phyloP scores from a whole-genome alignment of 2,329 filamentous ascomycete genomes.

The Leptodontidium sp. region DNA sequence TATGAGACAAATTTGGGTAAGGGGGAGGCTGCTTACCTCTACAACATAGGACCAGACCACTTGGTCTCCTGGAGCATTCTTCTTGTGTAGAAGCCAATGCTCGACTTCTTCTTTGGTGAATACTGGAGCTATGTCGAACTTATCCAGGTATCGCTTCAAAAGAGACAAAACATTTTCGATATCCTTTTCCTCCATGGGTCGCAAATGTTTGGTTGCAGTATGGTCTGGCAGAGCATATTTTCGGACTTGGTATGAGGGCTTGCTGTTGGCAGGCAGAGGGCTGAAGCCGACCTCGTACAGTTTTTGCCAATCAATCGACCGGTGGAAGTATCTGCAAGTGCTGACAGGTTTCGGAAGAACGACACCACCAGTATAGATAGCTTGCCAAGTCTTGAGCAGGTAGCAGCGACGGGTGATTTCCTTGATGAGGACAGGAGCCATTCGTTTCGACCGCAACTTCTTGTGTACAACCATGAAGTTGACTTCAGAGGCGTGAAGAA shows the following conservation, averaged over 20 bases:
- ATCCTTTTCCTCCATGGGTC: conserved; percentile 82
- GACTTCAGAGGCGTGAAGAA: conserved; percentile 85
- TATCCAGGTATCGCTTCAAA: conserved; percentile 77
- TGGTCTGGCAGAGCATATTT: conserved; percentile 84
- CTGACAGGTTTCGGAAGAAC: conserved; percentile 91
- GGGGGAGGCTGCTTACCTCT: conserved; percentile 60
- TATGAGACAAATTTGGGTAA: background rate
- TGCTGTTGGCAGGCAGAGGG: conserved; percentile 82
- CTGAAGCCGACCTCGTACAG: conserved; percentile 95
- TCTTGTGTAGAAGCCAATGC: conserved; percentile 86
- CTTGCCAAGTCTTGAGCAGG: conserved; percentile 86
- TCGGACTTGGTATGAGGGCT: conserved; percentile 83
- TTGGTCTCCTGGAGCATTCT: conserved; percentile 72
- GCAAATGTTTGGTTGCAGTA: conserved; percentile 77
- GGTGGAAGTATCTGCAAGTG: conserved; percentile 95
- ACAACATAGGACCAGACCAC: conserved; percentile 96
- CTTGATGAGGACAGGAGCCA: conserved; percentile 95
- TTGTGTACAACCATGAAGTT: conserved; percentile 99
- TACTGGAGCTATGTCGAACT: conserved; percentile 84
- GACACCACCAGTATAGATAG: conserved; percentile 92
- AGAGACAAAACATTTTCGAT: conserved; percentile 77
- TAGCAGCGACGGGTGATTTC: conserved; percentile 96
- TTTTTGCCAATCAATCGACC: conserved; percentile 94
- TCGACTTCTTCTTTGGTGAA: conserved; percentile 82
- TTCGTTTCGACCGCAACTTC: conserved; percentile 91